Evolutionary conservation across 441 rosid genomes (phyloP).

Genomic region (Adansonia madagascariensis): DNA sequence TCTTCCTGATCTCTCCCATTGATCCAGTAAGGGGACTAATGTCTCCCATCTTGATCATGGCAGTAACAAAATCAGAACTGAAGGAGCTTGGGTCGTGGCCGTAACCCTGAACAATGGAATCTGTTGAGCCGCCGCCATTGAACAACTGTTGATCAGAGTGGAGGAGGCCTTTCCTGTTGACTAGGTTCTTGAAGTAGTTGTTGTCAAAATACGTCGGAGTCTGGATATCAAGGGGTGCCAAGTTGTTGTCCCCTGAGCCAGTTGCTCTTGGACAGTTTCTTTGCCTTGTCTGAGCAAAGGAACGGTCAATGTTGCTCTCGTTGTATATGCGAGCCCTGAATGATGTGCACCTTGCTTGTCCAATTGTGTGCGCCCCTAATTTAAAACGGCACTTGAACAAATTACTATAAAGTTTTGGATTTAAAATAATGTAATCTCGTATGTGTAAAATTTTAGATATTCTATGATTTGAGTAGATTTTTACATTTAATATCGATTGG

Average conservation of each 20-base stretch:
- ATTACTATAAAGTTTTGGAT: no score
- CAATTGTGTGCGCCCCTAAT: slow-evolving; percentile 35
- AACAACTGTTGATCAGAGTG: slow-evolving; percentile 82
- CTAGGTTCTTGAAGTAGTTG: slow-evolving; percentile 69
- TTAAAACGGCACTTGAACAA: not conserved
- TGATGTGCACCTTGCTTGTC: slow-evolving; percentile 63
- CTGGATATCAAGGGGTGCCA: slow-evolving; percentile 74
- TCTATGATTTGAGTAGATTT: no score
- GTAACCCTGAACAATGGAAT: slow-evolving; percentile 61
- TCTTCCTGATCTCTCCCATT: slow-evolving; percentile 71
- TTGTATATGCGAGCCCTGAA: slow-evolving; percentile 70
- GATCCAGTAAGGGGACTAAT: slow-evolving; percentile 80
- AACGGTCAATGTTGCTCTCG: slow-evolving; percentile 64
- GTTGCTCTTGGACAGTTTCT: slow-evolving; percentile 53
- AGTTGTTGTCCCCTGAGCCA: slow-evolving; percentile 72
- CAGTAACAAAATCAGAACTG: slow-evolving; percentile 60
- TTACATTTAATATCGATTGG: no score
- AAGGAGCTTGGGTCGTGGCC: slow-evolving; percentile 47
- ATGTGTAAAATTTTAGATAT: no score
- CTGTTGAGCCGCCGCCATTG: slow-evolving; percentile 66
- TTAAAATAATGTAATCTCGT: no score
- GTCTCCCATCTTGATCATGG: slow-evolving; percentile 91
- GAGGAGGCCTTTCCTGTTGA: slow-evolving; percentile 60
- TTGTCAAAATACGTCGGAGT: slow-evolving; percentile 67
- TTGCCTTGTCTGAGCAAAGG: slow-evolving; percentile 58